These are phyloP conservation scores for Quercus bicolor DNA, from an alignment of 306 rosid species.

Conservation along the genomic window DNA sequence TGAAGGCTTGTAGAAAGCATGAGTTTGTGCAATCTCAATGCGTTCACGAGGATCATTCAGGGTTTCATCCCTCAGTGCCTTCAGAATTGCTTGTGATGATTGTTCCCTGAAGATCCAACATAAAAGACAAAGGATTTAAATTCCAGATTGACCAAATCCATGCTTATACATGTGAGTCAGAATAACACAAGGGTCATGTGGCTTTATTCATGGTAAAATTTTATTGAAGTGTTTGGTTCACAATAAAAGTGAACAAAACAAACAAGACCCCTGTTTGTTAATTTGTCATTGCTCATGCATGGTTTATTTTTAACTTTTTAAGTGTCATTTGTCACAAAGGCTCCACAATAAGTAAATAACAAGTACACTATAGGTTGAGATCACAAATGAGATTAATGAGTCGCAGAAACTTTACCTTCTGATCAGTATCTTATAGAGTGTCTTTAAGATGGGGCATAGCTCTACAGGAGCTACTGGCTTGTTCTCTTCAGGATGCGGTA, in stretches of 20 bases:
- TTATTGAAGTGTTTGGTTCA: background rate
- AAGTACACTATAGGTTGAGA: background rate
- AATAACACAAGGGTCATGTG: background rate
- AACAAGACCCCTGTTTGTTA: background rate
- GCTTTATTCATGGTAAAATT: background rate
- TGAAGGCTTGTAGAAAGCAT: constrained; percentile 83
- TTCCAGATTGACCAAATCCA: background rate
- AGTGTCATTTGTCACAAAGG: background rate
- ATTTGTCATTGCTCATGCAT: background rate
- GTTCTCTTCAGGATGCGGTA: constrained; percentile 81
- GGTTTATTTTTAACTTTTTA: background rate
- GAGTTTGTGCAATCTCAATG: constrained; percentile 90
- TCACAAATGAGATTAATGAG: background rate
- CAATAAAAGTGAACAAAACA: background rate
- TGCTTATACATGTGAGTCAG: no score
- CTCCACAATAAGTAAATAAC: background rate
- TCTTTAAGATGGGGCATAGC: constrained; percentile 92
- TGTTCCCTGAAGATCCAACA: constrained; percentile 60
- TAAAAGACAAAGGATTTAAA: background rate
- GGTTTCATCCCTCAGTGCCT: constrained; percentile 84
- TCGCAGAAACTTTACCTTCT: constrained; percentile 46
- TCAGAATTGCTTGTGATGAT: constrained; percentile 72
- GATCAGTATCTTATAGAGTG: constrained; percentile 72
- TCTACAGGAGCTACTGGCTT: constrained; percentile 90
- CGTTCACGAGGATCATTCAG: constrained; percentile 91